A percentile compares a stretch with the other conserved stretches of the same genome.
phyloP scores from a whole-genome alignment of 2,329 filamentous ascomycete species.

The Sporothrix dimorphospora region DNA sequence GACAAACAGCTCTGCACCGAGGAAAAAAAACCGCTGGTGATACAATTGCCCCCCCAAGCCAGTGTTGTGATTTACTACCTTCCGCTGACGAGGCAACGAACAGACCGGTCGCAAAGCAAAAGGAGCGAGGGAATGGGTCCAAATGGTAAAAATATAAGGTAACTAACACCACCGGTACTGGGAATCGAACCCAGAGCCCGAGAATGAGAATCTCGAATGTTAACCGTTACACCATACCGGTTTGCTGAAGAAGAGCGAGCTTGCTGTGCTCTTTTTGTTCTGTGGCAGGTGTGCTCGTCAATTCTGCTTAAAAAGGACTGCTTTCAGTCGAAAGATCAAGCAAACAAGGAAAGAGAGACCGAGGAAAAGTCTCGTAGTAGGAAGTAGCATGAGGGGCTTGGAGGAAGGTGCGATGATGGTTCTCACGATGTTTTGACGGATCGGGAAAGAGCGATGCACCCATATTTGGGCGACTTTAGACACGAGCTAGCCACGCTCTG shows the following conservation, averaged over 20 bases:
- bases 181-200: constrained; percentile 37
- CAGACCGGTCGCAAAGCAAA: not conserved
- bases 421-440: constrained; percentile 9
- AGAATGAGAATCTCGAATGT: constrained; percentile 38
- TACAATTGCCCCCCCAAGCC: not conserved
- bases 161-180: constrained; percentile 34
- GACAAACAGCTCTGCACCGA: not conserved
- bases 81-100: not conserved
- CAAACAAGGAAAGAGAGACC: not conserved
- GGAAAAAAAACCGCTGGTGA: not conserved
- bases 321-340: not conserved
- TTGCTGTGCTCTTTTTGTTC: not conserved
- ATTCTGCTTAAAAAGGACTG: not conserved
- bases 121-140: not conserved
- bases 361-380: not conserved
- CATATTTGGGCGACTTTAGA: no score
- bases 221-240: constrained; percentile 37
- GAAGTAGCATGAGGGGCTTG: not conserved
- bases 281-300: not conserved
- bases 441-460: constrained; percentile 8
- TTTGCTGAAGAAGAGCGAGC: not conserved
- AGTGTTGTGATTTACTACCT: not conserved
- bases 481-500: not conserved
- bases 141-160: constrained; percentile 3
- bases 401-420: not conserved